phyloP scores from a whole-genome alignment of 1,139 yeast genomes.

The Debaryomyces subglobosus region DNA sequence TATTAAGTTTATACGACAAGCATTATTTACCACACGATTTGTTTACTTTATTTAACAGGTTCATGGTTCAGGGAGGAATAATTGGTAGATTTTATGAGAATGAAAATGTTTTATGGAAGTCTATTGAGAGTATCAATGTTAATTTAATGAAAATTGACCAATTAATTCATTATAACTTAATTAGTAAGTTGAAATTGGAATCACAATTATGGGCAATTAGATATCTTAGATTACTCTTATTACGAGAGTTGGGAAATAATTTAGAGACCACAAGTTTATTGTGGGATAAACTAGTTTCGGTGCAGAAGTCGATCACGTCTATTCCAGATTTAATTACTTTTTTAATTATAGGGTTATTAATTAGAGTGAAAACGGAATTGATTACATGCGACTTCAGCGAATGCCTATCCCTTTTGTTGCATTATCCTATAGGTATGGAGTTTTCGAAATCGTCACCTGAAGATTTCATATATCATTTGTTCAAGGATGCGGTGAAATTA shows the following conservation, averaged over 20 bases:
- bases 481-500: conserved; percentile 34
- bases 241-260: conserved; percentile 60
- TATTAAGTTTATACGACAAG: conserved; percentile 41
- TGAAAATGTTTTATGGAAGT: conserved; percentile 43
- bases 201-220: conserved; percentile 70
- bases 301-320: conserved; percentile 18
- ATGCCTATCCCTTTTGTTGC: conserved; percentile 57
- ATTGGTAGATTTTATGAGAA: conserved; percentile 45
- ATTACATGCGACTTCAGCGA: conserved; percentile 66
- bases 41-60: conserved; percentile 47
- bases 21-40: conserved; percentile 48
- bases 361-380: conserved; percentile 52
- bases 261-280: conserved; percentile 44
- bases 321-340: conserved; percentile 51
- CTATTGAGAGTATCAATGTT: conserved; percentile 51
- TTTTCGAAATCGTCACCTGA: conserved; percentile 14
- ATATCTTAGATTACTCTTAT: conserved; percentile 58
- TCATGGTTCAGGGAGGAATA: conserved; percentile 43
- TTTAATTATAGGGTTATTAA: conserved; percentile 52
- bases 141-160: conserved; percentile 53
- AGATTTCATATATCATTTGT: conserved; percentile 29
- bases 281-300: conserved; percentile 62
- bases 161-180: conserved; percentile 44
- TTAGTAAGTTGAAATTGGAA: conserved; percentile 54
- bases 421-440: conserved; percentile 49